Percentiles rank a stretch among this genome's conserved stretches.
phyloP scores from a whole-genome alignment of 345 rosid species.

The Salix purpurea region DNA sequence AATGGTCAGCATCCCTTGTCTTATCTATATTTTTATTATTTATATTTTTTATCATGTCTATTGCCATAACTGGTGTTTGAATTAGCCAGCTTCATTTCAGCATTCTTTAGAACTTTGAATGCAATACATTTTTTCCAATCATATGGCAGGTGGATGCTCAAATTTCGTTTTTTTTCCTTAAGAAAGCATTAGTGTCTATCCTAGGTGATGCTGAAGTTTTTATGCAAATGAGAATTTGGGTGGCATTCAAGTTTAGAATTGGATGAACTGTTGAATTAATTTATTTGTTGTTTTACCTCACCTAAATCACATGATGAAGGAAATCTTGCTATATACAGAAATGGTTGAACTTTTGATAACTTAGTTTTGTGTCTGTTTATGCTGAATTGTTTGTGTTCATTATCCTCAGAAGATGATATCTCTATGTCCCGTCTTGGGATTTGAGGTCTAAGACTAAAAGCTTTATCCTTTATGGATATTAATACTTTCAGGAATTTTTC shows the following conservation, averaged over 20 bases:
- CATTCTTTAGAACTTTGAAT: background rate
- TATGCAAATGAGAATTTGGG: background rate
- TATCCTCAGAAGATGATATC: background rate
- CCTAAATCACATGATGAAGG: background rate
- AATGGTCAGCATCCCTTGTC: conserved; percentile 46
- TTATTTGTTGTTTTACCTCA: background rate
- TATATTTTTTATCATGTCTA: background rate
- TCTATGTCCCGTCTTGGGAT: too few relatives aligned
- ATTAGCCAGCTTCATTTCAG: background rate
- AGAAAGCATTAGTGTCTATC: background rate
- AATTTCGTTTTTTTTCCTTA: background rate
- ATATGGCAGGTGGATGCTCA: background rate
- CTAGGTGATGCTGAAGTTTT: background rate
- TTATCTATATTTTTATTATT: background rate
- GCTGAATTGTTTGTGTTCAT: background rate
- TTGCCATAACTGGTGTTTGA: background rate
- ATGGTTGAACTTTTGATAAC: background rate
- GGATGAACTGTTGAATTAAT: background rate
- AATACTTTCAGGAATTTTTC: too few relatives aligned
- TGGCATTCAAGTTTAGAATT: background rate
- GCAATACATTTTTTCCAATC: background rate
- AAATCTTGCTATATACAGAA: background rate
- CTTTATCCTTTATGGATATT: too few relatives aligned
- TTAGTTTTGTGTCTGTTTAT: background rate
- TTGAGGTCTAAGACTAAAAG: too few relatives aligned